phyloP scores from a whole-genome alignment of 805 yeast genomes.

The Starmerella etchellsii region DNA sequence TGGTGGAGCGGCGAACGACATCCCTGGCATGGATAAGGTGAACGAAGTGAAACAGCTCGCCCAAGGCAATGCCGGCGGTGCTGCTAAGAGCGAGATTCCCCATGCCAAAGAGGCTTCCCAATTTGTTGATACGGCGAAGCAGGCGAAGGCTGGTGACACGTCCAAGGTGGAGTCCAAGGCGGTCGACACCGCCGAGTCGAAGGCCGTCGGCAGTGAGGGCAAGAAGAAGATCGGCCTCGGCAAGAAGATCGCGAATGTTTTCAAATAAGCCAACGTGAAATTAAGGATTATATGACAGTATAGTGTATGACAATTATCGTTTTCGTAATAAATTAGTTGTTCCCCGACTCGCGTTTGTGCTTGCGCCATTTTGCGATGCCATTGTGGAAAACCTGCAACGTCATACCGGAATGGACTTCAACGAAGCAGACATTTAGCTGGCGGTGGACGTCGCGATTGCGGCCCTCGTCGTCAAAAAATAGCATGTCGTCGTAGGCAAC shows the following conservation, averaged over 20 bases:
- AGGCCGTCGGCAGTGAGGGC: neutral
- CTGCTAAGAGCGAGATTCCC: conserved; percentile 11
- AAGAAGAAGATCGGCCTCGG: conserved; percentile 1
- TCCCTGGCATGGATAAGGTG: conserved; percentile 8
- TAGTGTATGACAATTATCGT: too few relatives aligned
- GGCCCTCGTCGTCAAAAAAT: conserved; percentile 67
- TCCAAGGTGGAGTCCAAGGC: neutral
- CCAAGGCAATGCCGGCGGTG: conserved; percentile 8
- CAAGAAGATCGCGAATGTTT: conserved; percentile 13
- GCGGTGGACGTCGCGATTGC: conserved; percentile 62
- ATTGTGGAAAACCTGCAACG: conserved; percentile 8
- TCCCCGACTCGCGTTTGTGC: neutral
- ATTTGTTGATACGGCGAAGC: conserved; percentile 3
- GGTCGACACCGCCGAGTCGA: conserved; percentile 1
- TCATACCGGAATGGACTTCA: conserved; percentile 41
- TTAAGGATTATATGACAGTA: neutral
- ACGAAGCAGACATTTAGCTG: conserved; percentile 57
- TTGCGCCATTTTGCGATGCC: conserved; percentile 20
- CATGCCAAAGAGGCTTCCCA: conserved; percentile 10
- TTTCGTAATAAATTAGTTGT: too few relatives aligned
- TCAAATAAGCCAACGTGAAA: conserved; percentile 8
- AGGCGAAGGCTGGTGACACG: conserved; percentile 4
- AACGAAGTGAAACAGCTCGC: conserved; percentile 6
- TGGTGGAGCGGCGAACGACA: conserved; percentile 5
- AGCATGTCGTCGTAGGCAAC: conserved; percentile 39